phyloP scores from a whole-genome alignment of 768 basidiomycete genomes.

The Mycena capillaripes region DNA sequence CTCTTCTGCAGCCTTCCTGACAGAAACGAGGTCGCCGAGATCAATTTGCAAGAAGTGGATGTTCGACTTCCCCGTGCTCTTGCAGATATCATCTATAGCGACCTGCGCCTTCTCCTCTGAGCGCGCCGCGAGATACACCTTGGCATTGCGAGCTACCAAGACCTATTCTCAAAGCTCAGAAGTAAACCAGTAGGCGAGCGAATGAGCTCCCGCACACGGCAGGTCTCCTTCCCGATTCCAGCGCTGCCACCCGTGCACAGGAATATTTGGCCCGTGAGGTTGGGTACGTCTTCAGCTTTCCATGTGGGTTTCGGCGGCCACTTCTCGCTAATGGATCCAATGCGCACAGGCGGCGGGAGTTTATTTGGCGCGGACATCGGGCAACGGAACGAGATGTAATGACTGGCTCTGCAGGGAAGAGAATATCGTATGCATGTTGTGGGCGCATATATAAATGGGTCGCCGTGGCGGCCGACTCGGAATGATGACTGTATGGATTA shows the following conservation, averaged over 20 bases:
- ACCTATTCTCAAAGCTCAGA: slow-evolving; percentile 41
- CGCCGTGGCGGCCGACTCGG: too few species aligned
- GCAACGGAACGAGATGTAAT: too few species aligned
- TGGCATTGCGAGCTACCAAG: slow-evolving; percentile 59
- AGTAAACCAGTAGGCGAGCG: background rate
- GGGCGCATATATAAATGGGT: too few species aligned
- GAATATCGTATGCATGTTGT: too few species aligned
- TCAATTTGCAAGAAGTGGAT: slow-evolving; percentile 53
- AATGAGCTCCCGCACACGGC: slow-evolving; percentile 30
- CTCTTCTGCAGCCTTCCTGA: slow-evolving; percentile 49
- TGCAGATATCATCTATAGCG: slow-evolving; percentile 57
- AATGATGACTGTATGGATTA: too few species aligned
- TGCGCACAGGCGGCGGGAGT: slow-evolving; percentile 28
- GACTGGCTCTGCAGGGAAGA: too few species aligned
- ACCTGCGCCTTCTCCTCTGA: slow-evolving; percentile 47
- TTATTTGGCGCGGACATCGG: slow-evolving; percentile 26
- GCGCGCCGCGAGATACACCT: slow-evolving; percentile 61
- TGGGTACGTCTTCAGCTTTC: slow-evolving; percentile 46
- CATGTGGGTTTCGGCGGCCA: slow-evolving; percentile 46
- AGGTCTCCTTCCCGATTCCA: slow-evolving; percentile 41
- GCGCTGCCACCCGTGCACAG: slow-evolving; percentile 48
- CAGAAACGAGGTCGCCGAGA: slow-evolving; percentile 48
- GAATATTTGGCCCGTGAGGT: slow-evolving; percentile 50
- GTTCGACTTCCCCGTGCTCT: slow-evolving; percentile 55
- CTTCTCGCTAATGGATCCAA: slow-evolving; percentile 38